Evolutionary conservation across 1,284 basidiomycete genomes (phyloP).

Genomic region (Cryptococcus jaspeensis): DNA sequence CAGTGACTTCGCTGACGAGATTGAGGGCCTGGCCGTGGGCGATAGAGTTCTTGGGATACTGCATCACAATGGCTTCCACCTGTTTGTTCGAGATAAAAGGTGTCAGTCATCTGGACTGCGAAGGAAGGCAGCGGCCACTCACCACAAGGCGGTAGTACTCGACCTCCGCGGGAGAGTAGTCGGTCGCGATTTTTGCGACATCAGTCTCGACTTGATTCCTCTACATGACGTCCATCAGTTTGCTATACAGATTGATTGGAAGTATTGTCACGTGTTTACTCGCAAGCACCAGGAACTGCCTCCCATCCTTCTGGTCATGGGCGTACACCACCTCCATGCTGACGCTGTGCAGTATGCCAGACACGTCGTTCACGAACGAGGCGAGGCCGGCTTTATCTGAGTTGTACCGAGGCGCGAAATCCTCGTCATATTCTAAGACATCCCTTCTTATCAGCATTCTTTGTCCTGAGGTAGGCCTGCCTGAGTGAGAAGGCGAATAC

Average conservation of each 20-base stretch:
- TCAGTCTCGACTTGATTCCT: conserved; percentile 38
- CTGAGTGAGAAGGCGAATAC: conserved; percentile 5
- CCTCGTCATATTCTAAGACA: conserved; percentile 23
- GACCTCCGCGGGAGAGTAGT: conserved; percentile 44
- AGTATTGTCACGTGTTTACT: conserved; percentile 3
- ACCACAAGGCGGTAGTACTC: conserved; percentile 41
- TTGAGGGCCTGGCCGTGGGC: conserved; percentile 32
- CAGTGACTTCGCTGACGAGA: conserved; percentile 14
- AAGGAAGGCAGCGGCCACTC: conserved; percentile 3
- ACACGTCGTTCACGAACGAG: conserved; percentile 36
- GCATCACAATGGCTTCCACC: conserved; percentile 39
- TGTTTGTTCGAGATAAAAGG: conserved; percentile 2
- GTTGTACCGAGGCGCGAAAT: conserved; percentile 27
- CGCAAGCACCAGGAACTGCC: conserved; percentile 34
- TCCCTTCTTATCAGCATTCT: not conserved
- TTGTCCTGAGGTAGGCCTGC: not conserved
- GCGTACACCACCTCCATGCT: conserved; percentile 34
- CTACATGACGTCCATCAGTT: conserved; percentile 8
- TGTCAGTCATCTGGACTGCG: not conserved
- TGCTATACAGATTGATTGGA: too few species aligned
- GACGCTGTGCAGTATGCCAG: conserved; percentile 30
- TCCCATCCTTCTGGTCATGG: conserved; percentile 36
- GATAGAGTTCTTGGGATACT: conserved; percentile 47
- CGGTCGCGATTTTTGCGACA: conserved; percentile 36
- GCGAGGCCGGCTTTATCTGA: conserved; percentile 23